Base-by-base conservation (phyloP, 2,329 filamentous ascomycete genomes). In the Metarhizium robertsii region DNA sequence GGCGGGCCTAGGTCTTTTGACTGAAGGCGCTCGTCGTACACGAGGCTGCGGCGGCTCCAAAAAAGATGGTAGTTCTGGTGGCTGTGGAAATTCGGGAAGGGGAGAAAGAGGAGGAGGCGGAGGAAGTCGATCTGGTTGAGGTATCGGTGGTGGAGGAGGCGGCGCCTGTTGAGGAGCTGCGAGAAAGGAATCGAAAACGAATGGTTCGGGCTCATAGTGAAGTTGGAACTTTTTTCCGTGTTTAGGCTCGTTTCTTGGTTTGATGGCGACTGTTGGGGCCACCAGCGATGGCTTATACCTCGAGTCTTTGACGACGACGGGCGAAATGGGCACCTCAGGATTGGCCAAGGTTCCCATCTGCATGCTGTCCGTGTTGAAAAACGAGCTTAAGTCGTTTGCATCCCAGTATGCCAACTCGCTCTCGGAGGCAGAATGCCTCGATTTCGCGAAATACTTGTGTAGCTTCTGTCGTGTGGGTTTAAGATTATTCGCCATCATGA, bases 401-500 rank as follows among this genome's bases (percentile, higher is more conserved):
- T 59, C 58, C 34, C 66, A 66, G 49, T 67, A 61, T 56, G 62
- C 59, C 32, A 64, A 65, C 18, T 62, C 65, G 51, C 63, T 57
- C 46, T 67, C 67, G 40, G 60, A 50, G 36, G 58, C 61, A 36
- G 61, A 59, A 18, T 53, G 58, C 57, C 64, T 69, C 53, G 65
- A 60, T 57, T 62, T 64, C 5, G 66, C 59, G 49, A 65, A 65
- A n/a, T 59, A 61, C 55, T 66, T 70, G 45, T 66, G 65, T 16
- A 71, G 61, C 56, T 62, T 71, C 55, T 64, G 61, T 53, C 63
- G 60, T 25, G 59, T 55, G 10, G 65, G 66, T 45, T 65, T 67
- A 50, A 65, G 52, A 45, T 58, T 62, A 43, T n/a, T 54, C 25
- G 55, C 57, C 43, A 61, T 55, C 42, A 50, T 52, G 48, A 60